Base-by-base conservation (phyloP, 306 rosid genomes). In the Gastrolobium bilobum region DNA sequence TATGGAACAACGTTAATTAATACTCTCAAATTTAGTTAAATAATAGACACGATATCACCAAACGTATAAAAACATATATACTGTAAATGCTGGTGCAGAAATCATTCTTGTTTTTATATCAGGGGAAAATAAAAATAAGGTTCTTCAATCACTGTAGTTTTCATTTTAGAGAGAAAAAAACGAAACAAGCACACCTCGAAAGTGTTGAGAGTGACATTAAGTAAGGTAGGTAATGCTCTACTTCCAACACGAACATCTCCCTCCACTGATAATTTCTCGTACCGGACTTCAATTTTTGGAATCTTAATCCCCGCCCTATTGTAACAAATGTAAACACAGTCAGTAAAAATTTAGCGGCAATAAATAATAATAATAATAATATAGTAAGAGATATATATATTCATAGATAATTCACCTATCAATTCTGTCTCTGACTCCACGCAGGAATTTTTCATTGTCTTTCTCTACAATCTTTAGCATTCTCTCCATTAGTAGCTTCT, bases 191-290 rank as follows among this genome's bases (percentile, higher is more conserved):
- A 9, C 3, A 91, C 97, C 97, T 92, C 93, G 3, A 88, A 33
- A 43, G 77, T 8, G 79, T 92, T 87, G 26, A 90, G 64, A n/a
- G 85, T 44, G 29, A 70, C 80, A 67, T 92, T 92, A 14, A 84
- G 64, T 35, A 92, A 78, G 50, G 97, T 87, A 29, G 97, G 94
- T 63, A 88, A 93, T 4, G 97, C 92, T 84, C 97, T 85, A 52
- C 81, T 82, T 7, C 97, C 97, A 47, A 87, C 89, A 75, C 80
- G 69, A 0, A 86, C 88, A 48, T 90, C 88, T 80, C 94, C 97
- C 29, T 92, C 90, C 13, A 90, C 88, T 0, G 88, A 76, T 48
- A 92, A 10, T 46, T 88, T 67, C 78, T 87, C 67, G 60, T 75
- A 87, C n/a, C 91, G 78, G 2, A 92, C 84, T 78, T 92, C 94